phyloP scores from a whole-genome alignment of 2,329 filamentous ascomycete species.

The Clonostachys rosea region DNA sequence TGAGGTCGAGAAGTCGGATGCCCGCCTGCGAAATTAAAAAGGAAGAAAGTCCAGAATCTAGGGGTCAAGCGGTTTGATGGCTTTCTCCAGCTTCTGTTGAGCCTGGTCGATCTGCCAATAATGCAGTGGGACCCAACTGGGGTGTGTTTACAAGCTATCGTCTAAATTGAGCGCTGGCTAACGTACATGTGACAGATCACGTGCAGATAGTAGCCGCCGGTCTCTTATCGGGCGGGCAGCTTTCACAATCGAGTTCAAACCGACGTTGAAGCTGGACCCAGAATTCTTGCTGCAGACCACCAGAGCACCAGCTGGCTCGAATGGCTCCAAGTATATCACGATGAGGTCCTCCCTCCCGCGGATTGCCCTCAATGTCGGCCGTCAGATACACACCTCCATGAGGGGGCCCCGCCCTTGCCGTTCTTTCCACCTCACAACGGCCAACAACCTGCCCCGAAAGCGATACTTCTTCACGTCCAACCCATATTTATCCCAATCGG shows the following conservation, averaged over 20 bases:
- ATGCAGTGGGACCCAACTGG: too few relatives aligned
- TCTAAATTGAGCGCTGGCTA: too few relatives aligned
- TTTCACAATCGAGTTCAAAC: background rate
- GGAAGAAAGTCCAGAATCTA: background rate
- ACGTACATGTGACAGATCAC: conserved; percentile 1
- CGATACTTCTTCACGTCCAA: conserved; percentile 65
- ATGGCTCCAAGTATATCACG: conserved; percentile 4
- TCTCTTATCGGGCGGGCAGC: background rate
- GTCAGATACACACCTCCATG: conserved; percentile 19
- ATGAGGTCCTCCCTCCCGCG: conserved; percentile 26
- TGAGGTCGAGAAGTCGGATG: background rate
- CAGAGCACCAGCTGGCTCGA: too few relatives aligned
- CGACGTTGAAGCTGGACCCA: background rate
- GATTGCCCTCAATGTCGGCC: conserved; percentile 21
- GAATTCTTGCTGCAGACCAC: too few relatives aligned
- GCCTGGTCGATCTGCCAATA: background rate
- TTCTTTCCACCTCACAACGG: conserved; percentile 40
- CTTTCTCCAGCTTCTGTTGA: too few relatives aligned
- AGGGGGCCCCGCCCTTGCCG: conserved; percentile 18
- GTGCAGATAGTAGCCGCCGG: conserved; percentile 10
- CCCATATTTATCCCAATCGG: conserved; percentile 41
- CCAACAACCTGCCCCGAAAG: conserved; percentile 42
- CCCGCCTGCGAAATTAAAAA: background rate
- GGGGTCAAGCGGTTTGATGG: background rate
- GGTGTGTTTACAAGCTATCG: too few relatives aligned